Conservation (phyloP, 164 flowering plant species). For the Taxillus chinensis region DNA sequence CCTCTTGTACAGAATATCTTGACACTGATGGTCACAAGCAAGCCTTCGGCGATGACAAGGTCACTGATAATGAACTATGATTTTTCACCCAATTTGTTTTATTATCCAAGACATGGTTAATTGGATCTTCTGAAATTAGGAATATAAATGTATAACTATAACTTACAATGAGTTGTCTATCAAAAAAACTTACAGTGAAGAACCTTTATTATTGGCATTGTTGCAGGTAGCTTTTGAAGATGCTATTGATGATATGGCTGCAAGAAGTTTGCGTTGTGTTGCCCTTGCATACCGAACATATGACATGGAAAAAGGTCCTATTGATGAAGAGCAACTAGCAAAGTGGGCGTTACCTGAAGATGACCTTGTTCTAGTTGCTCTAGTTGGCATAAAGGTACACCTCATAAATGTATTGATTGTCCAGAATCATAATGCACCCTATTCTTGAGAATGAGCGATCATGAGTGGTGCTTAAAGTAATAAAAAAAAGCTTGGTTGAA, state of each 20-base stretch:
- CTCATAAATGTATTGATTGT: too few species aligned
- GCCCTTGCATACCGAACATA: conserved; percentile 34
- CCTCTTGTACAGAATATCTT: conserved; percentile 26
- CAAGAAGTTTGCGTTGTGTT: conserved; percentile 39
- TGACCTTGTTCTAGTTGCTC: conserved; percentile 32
- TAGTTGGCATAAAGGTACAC: conserved; percentile 31
- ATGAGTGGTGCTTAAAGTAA: too few species aligned
- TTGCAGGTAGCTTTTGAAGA: conserved; percentile 23
- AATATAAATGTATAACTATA: neutral
- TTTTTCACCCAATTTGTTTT: too few species aligned
- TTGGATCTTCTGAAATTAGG: neutral
- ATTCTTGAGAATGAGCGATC: too few species aligned
- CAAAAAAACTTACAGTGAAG: neutral
- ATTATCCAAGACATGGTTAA: too few species aligned
- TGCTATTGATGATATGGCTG: conserved; percentile 39
- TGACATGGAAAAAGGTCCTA: conserved; percentile 28
- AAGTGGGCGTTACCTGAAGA: conserved; percentile 37
- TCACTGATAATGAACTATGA: neutral
- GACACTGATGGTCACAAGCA: conserved; percentile 30
- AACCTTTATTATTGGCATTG: too few species aligned
- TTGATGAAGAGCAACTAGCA: conserved; percentile 21
- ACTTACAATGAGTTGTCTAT: too few species aligned
- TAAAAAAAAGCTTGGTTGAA: too few species aligned
- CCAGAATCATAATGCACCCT: too few species aligned
- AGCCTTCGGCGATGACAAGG: conserved; percentile 28